Evolutionary conservation across 1,284 basidiomycete genomes (phyloP).

Genomic region (Sporisorium graminicola): DNA sequence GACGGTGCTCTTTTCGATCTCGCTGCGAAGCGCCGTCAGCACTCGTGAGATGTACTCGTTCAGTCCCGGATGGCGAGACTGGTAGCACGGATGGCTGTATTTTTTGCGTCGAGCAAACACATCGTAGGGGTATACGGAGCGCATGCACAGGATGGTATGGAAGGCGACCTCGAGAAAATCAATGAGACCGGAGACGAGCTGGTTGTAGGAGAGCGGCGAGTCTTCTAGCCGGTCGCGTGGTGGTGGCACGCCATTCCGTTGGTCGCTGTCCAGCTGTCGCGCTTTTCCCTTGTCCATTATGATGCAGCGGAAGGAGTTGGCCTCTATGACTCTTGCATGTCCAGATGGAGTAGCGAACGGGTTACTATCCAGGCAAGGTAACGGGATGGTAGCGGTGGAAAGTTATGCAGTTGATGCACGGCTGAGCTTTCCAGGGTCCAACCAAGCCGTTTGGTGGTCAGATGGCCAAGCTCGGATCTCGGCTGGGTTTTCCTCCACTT

Average conservation of each 20-base stretch:
- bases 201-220: slow-evolving; percentile 52
- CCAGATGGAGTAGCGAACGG: not conserved
- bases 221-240: slow-evolving; percentile 37
- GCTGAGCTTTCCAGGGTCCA: slow-evolving; percentile 32
- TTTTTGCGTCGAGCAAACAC: slow-evolving; percentile 87
- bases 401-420: not conserved
- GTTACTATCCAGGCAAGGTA: too few species aligned
- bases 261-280: slow-evolving; percentile 25
- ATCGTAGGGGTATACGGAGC: slow-evolving; percentile 87
- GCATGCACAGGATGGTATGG: slow-evolving; percentile 89
- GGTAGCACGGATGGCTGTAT: slow-evolving; percentile 88
- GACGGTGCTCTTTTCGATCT: slow-evolving; percentile 73
- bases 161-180: slow-evolving; percentile 83
- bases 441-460: not conserved
- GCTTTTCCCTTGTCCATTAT: slow-evolving; percentile 50
- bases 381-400: not conserved
- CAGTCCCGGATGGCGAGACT: slow-evolving; percentile 87
- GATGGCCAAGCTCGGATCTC: slow-evolving; percentile 23
- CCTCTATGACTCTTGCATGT: slow-evolving; percentile 5
- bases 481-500: slow-evolving; percentile 4
- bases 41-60: slow-evolving; percentile 88
- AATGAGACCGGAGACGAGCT: slow-evolving; percentile 45
- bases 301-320: not conserved
- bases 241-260: slow-evolving; percentile 8
- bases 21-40: slow-evolving; percentile 80